Evolutionary conservation across 2,329 filamentous ascomycete species (phyloP).

Genomic region (Ophiocordyceps polyrhachis-furcata): DNA sequence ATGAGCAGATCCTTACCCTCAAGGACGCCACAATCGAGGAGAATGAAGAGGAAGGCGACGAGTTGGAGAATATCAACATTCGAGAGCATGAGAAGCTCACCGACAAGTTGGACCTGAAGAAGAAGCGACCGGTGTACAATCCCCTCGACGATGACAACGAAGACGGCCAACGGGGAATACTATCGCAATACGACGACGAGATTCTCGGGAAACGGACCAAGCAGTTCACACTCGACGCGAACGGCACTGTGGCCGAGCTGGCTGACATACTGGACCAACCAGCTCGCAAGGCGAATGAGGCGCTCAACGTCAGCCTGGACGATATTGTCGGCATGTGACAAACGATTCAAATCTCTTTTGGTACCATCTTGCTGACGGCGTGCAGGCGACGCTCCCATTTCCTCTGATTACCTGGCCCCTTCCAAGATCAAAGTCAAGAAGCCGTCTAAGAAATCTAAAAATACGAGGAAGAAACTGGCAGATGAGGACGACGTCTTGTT

Average conservation of each 20-base stretch:
- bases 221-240: constrained; percentile 67
- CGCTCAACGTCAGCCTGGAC: constrained; percentile 60
- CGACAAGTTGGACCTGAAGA: constrained; percentile 71
- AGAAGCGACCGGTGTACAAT: constrained; percentile 77
- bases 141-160: constrained; percentile 54
- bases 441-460: constrained; percentile 43
- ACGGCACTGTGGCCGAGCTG: constrained; percentile 49
- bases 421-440: constrained; percentile 88
- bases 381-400: constrained; percentile 12
- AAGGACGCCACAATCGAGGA: constrained; percentile 79
- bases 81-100: constrained; percentile 53
- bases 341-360: background rate
- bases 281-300: constrained; percentile 37
- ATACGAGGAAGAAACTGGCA: constrained; percentile 53
- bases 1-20: constrained; percentile 83
- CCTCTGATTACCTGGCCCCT: constrained; percentile 76
- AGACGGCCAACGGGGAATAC: constrained; percentile 39
- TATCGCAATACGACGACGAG: constrained; percentile 91
- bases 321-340: constrained; percentile 43
- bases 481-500: constrained; percentile 44
- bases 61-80: constrained; percentile 62
- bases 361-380: background rate
- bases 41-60: constrained; percentile 73
- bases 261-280: constrained; percentile 34
- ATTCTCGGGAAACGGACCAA: constrained; percentile 81